Base-by-base conservation (phyloP, 1,284 basidiomycete genomes). In the Heterobasidion irregulare region DNA sequence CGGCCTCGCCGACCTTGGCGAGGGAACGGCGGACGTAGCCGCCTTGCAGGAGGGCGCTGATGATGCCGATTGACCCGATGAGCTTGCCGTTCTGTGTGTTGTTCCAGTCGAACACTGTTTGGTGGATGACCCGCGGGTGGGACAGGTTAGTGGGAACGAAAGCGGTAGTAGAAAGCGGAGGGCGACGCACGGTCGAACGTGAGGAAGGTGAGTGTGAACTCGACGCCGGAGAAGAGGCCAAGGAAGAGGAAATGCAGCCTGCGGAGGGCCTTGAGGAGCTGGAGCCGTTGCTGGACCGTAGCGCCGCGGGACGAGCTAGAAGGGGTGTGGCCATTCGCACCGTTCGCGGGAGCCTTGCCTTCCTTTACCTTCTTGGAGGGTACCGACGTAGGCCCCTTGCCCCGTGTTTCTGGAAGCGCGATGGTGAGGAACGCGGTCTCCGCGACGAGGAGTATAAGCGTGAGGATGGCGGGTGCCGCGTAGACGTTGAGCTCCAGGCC, bases 151-250 rank as follows among this genome's bases (percentile, higher is more conserved):
- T 26, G 4, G 4, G 26, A 5, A 26, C 26, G 26, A 0, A 26
- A 5, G 26, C 4, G 26, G 26, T 26, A 26, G 4, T 5, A 26
- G 26, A 26, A 26, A 0, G 26, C 4, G 26, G 26, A 26, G 26
- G 26, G 26, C 0, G 26, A 77, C 87, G 68, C 67, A 92, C 89
- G 69, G 66, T 92, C 89, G 62, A 90, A 92, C 2, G 90, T 94
- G 50, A 95, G 73, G 75, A 96, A 96, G 0, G 91, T 94, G 33
- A 96, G 74, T 0, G 93, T 95, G 70, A 94, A 95, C 65, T 96
- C 93, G 52, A 94, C 84, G 51, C 93, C 94, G 6, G 93, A 94
- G 70, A 97, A 97, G 54, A 94, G 70, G 46, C 85, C 80, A 55
- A 96, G 73, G 74, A 96, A 97, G 38, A 85, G 69, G 66, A 93